Evolutionary conservation across 768 basidiomycete species (phyloP).

Genomic region (Phanerochaete sordida): DNA sequence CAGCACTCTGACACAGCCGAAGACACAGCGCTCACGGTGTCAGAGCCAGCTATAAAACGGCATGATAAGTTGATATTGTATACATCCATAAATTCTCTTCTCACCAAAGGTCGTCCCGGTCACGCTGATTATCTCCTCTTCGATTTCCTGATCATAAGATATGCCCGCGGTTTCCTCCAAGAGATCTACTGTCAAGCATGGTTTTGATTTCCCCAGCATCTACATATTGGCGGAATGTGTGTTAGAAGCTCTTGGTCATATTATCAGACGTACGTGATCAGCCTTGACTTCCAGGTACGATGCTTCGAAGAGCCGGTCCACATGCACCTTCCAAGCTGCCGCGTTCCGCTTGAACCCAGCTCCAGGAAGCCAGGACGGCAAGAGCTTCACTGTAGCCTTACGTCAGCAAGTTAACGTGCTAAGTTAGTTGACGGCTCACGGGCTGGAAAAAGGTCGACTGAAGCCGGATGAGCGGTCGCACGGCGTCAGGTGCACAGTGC

Average conservation of each 20-base stretch:
- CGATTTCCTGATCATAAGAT: background rate
- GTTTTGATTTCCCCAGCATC: background rate
- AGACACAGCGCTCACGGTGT: background rate
- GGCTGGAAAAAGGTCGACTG: slow-evolving; percentile 8
- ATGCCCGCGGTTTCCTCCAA: background rate
- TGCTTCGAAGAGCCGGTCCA: slow-evolving; percentile 2
- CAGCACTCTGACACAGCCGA: background rate
- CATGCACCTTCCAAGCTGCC: background rate
- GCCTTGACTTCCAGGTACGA: slow-evolving; percentile 15
- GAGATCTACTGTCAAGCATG: background rate
- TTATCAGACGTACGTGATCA: background rate
- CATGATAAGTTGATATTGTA: no score
- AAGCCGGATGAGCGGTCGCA: background rate
- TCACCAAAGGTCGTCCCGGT: background rate
- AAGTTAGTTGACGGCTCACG: background rate
- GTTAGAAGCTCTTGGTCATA: no score
- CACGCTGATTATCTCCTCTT: background rate
- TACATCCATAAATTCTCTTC: no score
- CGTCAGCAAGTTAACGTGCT: background rate
- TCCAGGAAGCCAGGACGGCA: slow-evolving; percentile 22
- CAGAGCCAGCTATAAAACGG: background rate
- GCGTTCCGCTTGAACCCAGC: slow-evolving; percentile 16
- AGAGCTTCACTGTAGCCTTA: slow-evolving; percentile 6
- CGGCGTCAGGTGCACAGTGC: background rate
- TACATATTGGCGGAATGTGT: no score